Conservation (phyloP, 176 grass and related monocot species). For the Metroxylon sagu region DNA sequence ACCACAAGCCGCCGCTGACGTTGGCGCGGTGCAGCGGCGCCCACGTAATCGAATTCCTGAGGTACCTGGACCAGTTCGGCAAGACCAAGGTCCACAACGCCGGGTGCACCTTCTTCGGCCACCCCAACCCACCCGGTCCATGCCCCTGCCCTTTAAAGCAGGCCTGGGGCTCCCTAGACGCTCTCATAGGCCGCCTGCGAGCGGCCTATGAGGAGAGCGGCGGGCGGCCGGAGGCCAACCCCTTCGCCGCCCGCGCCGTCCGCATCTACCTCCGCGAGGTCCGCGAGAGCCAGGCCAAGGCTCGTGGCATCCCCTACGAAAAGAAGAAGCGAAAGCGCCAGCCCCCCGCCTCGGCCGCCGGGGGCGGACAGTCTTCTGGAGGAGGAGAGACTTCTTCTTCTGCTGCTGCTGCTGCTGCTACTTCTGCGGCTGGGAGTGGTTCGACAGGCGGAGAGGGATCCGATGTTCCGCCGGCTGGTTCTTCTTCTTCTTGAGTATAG, state of each 20-base stretch:
- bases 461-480: neutral
- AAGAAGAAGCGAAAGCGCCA: constrained; percentile 97
- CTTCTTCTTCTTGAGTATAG: constrained; percentile 33
- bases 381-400: constrained; percentile 4
- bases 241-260: constrained; percentile 81
- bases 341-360: neutral
- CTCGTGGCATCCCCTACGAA: constrained; percentile 87
- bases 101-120: constrained; percentile 76
- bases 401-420: constrained; percentile 2
- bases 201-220: constrained; percentile 97
- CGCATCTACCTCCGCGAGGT: constrained; percentile 98
- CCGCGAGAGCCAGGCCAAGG: constrained; percentile 86
- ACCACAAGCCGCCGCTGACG: constrained; percentile 91
- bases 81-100: constrained; percentile 90
- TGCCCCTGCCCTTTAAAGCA: constrained; percentile 84
- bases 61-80: constrained; percentile 94
- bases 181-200: constrained; percentile 88
- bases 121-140: constrained; percentile 56
- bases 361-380: constrained; percentile 3
- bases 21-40: constrained; percentile 92
- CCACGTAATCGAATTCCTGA: constrained; percentile 92
- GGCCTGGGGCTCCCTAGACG: constrained; percentile 95
- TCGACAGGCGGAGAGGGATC: constrained; percentile 17
- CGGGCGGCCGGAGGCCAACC: constrained; percentile 77
- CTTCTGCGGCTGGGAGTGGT: constrained; percentile 6